phyloP scores from a whole-genome alignment of 352 stramenopile genomes.

The Globisporangium megalacanthum region DNA sequence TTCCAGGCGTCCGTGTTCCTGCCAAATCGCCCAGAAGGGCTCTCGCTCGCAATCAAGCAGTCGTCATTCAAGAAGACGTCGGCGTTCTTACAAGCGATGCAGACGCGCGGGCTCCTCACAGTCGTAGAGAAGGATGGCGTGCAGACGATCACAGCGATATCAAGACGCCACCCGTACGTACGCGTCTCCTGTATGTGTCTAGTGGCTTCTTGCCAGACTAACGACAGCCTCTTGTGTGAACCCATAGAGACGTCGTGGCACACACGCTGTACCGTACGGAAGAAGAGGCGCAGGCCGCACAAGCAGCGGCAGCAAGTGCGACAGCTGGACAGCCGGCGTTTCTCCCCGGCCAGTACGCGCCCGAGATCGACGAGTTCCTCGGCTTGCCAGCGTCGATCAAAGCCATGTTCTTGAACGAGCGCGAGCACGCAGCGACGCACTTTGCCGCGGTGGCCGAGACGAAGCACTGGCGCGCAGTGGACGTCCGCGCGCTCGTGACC shows the following conservation, averaged over 20 bases:
- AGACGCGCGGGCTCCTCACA: constrained; percentile 35
- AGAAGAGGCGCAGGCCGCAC: constrained; percentile 43
- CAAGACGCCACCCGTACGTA: constrained; percentile 64
- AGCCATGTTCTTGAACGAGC: constrained; percentile 32
- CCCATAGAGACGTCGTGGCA: constrained; percentile 42
- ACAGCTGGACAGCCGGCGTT: constrained; percentile 34
- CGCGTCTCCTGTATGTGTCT: neutral
- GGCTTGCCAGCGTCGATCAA: constrained; percentile 53
- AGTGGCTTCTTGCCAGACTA: neutral
- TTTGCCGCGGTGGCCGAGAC: constrained; percentile 25
- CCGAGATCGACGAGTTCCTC: constrained; percentile 62
- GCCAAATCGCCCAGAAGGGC: constrained; percentile 43
- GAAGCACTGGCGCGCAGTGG: constrained; percentile 44
- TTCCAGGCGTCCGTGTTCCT: constrained; percentile 71
- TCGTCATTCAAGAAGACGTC: constrained; percentile 82
- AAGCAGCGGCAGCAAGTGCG: constrained; percentile 32
- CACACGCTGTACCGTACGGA: constrained; percentile 50
- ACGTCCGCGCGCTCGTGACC: constrained; percentile 55
- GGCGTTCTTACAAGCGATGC: constrained; percentile 66
- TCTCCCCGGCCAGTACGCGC: constrained; percentile 52
- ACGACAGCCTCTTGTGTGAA: neutral
- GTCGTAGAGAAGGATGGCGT: constrained; percentile 71
- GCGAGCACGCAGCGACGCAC: constrained; percentile 12
- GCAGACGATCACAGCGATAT: constrained; percentile 68
- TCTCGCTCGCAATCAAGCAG: constrained; percentile 69